Conservation (phyloP, 2,329 filamentous ascomycete genomes). For the Taxawa tesnikishii region DNA sequence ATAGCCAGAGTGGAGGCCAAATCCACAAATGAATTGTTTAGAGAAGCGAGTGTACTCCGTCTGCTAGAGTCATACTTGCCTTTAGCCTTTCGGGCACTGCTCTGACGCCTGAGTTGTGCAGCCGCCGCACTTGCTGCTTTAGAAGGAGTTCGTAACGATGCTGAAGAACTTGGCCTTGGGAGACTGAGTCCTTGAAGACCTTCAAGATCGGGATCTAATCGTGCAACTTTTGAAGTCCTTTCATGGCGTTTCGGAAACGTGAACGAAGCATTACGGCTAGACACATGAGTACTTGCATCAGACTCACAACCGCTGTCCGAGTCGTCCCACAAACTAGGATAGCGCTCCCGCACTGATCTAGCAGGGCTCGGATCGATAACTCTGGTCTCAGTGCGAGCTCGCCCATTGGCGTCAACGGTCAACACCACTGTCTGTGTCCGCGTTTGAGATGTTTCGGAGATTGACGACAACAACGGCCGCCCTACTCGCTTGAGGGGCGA, state of each 20-base stretch:
- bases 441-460: constrained; percentile 29
- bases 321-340: constrained; percentile 31
- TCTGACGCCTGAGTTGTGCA: constrained; percentile 19
- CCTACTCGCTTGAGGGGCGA: constrained; percentile 35
- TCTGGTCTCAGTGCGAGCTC: constrained; percentile 34
- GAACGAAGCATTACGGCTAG: constrained; percentile 18
- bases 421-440: constrained; percentile 25
- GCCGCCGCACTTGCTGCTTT: constrained; percentile 21
- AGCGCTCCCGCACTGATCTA: constrained; percentile 21
- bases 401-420: constrained; percentile 33
- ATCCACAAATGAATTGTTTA: constrained; percentile 9
- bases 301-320: constrained; percentile 26
- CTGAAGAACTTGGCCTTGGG: constrained; percentile 18
- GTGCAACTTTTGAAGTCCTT: constrained; percentile 16
- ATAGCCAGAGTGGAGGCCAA: constrained; percentile 8
- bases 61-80: constrained; percentile 4
- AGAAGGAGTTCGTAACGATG: constrained; percentile 19
- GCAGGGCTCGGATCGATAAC: constrained; percentile 17
- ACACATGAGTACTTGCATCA: constrained; percentile 14
- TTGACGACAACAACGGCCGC: constrained; percentile 25
- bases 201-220: constrained; percentile 20
- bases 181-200: constrained; percentile 20
- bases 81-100: constrained; percentile 13
- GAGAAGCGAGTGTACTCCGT: constrained; percentile 9
- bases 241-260: constrained; percentile 15